Conservation (phyloP, 2,329 filamentous ascomycete species). For the Colletotrichum coccodes region DNA sequence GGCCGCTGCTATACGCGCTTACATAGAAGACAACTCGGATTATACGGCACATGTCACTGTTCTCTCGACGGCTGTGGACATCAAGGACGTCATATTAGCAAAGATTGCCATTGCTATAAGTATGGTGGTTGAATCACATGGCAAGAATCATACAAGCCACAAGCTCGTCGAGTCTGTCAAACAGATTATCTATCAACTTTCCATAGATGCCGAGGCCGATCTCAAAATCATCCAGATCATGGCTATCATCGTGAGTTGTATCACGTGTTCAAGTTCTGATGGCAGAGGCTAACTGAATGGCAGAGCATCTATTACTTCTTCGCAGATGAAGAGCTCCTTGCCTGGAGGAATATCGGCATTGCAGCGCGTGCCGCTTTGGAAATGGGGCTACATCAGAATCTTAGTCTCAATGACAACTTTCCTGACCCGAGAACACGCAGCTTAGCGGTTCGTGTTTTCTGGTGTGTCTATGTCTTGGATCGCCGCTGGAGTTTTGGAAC, state of each 20-base stretch:
- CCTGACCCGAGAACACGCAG: slow-evolving; percentile 41
- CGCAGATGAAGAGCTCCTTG: slow-evolving; percentile 58
- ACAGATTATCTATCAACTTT: slow-evolving; percentile 20
- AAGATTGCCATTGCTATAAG: slow-evolving; percentile 46
- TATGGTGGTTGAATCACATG: slow-evolving; percentile 44
- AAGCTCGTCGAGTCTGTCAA: slow-evolving; percentile 43
- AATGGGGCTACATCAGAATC: slow-evolving; percentile 57
- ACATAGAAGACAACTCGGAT: slow-evolving; percentile 31
- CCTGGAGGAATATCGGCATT: slow-evolving; percentile 58
- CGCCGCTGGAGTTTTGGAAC: slow-evolving; percentile 63
- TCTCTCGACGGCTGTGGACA: not conserved
- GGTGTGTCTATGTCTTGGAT: slow-evolving; percentile 63
- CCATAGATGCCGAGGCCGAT: slow-evolving; percentile 40
- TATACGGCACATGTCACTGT: too few relatives aligned
- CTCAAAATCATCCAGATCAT: slow-evolving; percentile 45
- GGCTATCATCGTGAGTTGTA: slow-evolving; percentile 39
- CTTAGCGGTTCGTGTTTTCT: slow-evolving; percentile 53
- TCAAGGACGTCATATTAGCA: slow-evolving; percentile 43
- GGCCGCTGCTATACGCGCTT: slow-evolving; percentile 39
- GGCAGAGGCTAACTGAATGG: not conserved
- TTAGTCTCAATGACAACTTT: slow-evolving; percentile 52
- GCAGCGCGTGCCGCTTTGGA: slow-evolving; percentile 57
- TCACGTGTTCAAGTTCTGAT: accelerated
- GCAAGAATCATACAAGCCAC: slow-evolving; percentile 40
- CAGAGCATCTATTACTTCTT: slow-evolving; percentile 55